phyloP scores from a whole-genome alignment of 2,329 filamentous ascomycete genomes.

The Phoma sp. region DNA sequence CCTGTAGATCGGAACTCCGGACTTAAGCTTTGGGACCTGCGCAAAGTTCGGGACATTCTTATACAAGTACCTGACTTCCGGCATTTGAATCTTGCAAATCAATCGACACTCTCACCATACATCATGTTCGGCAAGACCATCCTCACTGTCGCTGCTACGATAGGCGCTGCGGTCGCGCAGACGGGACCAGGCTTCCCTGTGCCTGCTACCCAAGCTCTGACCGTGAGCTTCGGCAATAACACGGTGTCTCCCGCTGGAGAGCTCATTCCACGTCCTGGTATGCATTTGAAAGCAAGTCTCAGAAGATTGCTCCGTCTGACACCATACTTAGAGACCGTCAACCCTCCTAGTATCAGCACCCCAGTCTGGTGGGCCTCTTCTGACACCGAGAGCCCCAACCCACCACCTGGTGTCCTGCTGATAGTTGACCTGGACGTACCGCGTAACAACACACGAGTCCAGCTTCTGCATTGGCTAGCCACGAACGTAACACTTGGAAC shows the following conservation, averaged over 20 bases:
- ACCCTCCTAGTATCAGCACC: conserved; percentile 34
- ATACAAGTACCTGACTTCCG: not conserved
- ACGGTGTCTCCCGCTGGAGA: conserved; percentile 43
- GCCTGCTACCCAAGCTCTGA: conserved; percentile 22
- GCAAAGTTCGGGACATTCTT: not conserved
- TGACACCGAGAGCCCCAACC: not conserved
- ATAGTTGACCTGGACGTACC: conserved; percentile 44
- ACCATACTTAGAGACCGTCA: conserved; percentile 26
- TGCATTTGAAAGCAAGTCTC: not conserved
- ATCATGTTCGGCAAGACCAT: conserved; percentile 25
- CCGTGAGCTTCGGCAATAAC: conserved; percentile 40
- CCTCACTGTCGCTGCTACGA: conserved; percentile 19
- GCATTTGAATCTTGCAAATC: not conserved
- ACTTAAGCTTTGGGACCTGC: conserved; percentile 3
- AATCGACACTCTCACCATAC: not conserved
- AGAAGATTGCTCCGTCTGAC: conserved; percentile 6
- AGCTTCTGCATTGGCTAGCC: conserved; percentile 42
- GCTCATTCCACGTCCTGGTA: conserved; percentile 41
- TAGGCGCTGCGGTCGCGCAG: conserved; percentile 26
- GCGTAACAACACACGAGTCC: conserved; percentile 34
- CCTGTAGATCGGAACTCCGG: not conserved
- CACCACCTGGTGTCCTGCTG: conserved; percentile 27
- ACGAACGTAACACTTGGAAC: conserved; percentile 30
- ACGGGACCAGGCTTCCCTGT: conserved; percentile 42
- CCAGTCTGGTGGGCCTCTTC: conserved; percentile 20